These are phyloP conservation scores for Hypoxylon fragiforme DNA, from an alignment of 495 filamentous ascomycete genomes.

Conservation along the genomic window DNA sequence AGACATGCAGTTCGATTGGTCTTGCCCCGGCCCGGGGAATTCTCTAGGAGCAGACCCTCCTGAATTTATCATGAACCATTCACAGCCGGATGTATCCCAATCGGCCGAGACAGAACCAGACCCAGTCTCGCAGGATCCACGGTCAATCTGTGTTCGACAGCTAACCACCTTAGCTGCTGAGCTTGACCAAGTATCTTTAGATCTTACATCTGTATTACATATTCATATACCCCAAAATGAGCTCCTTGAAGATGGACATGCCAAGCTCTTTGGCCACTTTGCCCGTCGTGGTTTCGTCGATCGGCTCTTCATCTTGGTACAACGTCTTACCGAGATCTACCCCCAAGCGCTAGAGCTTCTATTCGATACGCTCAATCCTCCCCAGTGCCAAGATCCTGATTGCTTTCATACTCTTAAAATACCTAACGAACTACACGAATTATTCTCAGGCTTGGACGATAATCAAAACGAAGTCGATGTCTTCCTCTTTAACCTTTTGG, in stretches of 20 bases:
- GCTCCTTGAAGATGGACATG: conserved; percentile 12
- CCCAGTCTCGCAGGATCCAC: conserved; percentile 17
- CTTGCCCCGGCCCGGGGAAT: conserved; percentile 16
- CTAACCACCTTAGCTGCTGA: conserved; percentile 29
- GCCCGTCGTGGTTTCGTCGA: conserved; percentile 22
- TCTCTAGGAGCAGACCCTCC: background rate
- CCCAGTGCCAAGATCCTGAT: conserved; percentile 18
- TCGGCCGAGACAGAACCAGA: conserved; percentile 10
- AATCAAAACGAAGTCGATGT: conserved; percentile 29
- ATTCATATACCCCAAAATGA: conserved; percentile 20
- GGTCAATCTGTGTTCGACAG: conserved; percentile 18
- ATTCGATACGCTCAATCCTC: conserved; percentile 12
- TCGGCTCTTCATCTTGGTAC: conserved; percentile 32
- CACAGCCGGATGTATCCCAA: background rate
- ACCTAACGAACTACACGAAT: conserved; percentile 9
- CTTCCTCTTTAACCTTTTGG: conserved; percentile 38
- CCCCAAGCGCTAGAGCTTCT: conserved; percentile 25
- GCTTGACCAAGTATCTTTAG: conserved; percentile 18
- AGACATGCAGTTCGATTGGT: conserved; percentile 23
- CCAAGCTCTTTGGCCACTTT: conserved; percentile 11
- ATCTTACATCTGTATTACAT: conserved; percentile 9
- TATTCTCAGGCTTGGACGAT: conserved; percentile 10
- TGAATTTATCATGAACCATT: conserved; percentile 1
- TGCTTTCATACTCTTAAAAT: conserved; percentile 25
- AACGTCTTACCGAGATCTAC: conserved; percentile 41